Base-by-base conservation (phyloP, 768 basidiomycete genomes). In the Leccinum barrowsii region DNA sequence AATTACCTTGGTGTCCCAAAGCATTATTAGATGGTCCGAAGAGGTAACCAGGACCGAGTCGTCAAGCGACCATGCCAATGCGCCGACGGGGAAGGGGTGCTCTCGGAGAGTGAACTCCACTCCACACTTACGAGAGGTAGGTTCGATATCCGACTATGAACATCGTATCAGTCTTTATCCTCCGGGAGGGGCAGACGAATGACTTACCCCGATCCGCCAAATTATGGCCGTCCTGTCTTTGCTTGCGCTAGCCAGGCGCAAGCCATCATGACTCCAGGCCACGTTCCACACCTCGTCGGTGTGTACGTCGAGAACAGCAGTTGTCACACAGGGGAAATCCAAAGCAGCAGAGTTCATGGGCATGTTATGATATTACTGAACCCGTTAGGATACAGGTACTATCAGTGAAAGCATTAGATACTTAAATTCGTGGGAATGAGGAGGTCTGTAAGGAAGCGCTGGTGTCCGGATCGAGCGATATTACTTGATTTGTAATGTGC, bases 281-380 rank as follows among this genome's bases (percentile, higher is more conserved):
- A 98, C 74, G 68, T 90, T 86, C 95, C 96, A 98, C 46, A 99
- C 94, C 71, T 99, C 94, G 69, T 98, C 92, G 11, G 79, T 82
- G 73, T 98, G 96, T 30, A 87, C 91, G 48, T 86, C 4, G 21
- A n/a, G n/a, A n/a, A n/a, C n/a, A n/a, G n/a, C n/a, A n/a, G n/a
- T n/a, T n/a, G n/a, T n/a, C n/a, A n/a, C n/a, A n/a, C n/a, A n/a
- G n/a, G n/a, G n/a, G n/a, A n/a, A n/a, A n/a, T n/a, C n/a, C n/a
- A n/a, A n/a, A n/a, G n/a, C n/a, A n/a, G n/a, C n/a, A n/a, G n/a
- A n/a, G n/a, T n/a, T n/a, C n/a, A n/a, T n/a, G n/a, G n/a, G n/a
- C n/a, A n/a, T n/a, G n/a, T n/a, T n/a, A n/a, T n/a, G n/a, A n/a
- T n/a, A n/a, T n/a, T n/a, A n/a, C n/a, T n/a, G n/a, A n/a, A n/a